Evolutionary conservation across 2,329 filamentous ascomycete genomes (phyloP).

Genomic region (Ilyonectria destructans): DNA sequence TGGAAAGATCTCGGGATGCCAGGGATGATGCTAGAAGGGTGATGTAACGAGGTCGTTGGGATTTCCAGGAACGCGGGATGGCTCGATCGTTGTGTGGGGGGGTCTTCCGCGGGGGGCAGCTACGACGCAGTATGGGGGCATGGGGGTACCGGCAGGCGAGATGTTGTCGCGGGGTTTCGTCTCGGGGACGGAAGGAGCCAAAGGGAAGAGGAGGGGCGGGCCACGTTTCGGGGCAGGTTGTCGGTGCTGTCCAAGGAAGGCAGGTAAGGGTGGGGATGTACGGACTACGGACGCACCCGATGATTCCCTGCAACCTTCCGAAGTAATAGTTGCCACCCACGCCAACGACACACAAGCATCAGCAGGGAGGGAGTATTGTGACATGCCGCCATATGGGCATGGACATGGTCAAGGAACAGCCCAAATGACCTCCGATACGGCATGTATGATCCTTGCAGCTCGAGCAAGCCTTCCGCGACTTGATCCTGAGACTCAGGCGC

Average conservation of each 20-base stretch:
- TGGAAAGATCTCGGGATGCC: slow-evolving; percentile 12
- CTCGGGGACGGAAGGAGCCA: slow-evolving; percentile 14
- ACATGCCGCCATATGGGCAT: background rate
- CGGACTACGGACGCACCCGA: background rate
- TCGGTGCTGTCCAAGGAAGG: background rate
- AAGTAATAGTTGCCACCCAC: background rate
- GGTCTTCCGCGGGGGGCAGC: slow-evolving; percentile 10
- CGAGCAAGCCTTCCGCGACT: background rate
- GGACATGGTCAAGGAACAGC: background rate
- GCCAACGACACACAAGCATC: background rate
- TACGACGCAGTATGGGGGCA: slow-evolving; percentile 6
- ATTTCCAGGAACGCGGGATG: slow-evolving; percentile 45
- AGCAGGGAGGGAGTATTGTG: background rate
- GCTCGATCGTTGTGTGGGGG: slow-evolving; percentile 43
- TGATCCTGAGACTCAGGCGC: background rate
- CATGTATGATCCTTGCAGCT: background rate
- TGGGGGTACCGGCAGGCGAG: slow-evolving; percentile 11
- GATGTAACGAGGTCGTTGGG: slow-evolving; percentile 26
- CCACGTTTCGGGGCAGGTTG: slow-evolving; percentile 8
- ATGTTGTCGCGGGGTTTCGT: background rate
- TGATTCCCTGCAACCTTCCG: background rate
- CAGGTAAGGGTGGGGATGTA: background rate
- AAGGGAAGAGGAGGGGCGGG: background rate
- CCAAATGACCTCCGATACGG: background rate
- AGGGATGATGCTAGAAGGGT: slow-evolving; percentile 22